A percentile compares a stretch with the other conserved stretches of the same genome.
These are phyloP conservation scores for Ramaria rubella DNA, from an alignment of 768 basidiomycete species.

Conservation along the genomic window DNA sequence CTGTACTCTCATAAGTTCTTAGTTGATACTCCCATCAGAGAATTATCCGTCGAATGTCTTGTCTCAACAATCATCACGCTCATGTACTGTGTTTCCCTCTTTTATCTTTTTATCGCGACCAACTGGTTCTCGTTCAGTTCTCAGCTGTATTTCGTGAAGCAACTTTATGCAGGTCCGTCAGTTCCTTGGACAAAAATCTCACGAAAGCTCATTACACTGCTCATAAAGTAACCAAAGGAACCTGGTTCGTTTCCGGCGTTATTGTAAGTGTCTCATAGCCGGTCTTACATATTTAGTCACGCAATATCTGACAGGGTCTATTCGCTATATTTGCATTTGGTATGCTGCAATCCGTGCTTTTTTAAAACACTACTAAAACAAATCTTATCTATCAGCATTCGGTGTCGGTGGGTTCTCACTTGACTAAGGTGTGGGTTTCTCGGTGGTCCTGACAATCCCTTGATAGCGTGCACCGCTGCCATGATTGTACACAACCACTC, in stretches of 20 bases:
- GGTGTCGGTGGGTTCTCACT: neutral
- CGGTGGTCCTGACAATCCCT: neutral
- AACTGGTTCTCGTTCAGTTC: conserved; percentile 26
- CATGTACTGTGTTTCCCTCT: conserved; percentile 28
- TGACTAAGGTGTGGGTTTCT: neutral
- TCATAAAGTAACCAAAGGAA: neutral
- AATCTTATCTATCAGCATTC: neutral
- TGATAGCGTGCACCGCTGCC: conserved; percentile 26
- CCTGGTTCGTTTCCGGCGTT: neutral
- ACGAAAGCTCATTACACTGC: neutral
- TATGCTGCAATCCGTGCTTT: too few species aligned
- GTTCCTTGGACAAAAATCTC: neutral
- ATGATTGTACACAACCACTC: conserved; percentile 31
- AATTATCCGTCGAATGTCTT: conserved; percentile 37
- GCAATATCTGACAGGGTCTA: neutral
- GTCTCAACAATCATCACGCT: conserved; percentile 37
- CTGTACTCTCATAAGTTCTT: neutral
- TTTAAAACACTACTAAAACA: too few species aligned
- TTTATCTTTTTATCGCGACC: neutral
- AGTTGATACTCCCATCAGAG: conserved; percentile 19
- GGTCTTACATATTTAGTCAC: neutral
- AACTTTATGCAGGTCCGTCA: conserved; percentile 31
- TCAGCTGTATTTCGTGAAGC: conserved; percentile 39
- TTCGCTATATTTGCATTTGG: conserved; percentile 5
- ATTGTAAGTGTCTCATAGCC: neutral